Conservation (phyloP, 169 alveolate species). For the Plasmodium gonderi region DNA sequence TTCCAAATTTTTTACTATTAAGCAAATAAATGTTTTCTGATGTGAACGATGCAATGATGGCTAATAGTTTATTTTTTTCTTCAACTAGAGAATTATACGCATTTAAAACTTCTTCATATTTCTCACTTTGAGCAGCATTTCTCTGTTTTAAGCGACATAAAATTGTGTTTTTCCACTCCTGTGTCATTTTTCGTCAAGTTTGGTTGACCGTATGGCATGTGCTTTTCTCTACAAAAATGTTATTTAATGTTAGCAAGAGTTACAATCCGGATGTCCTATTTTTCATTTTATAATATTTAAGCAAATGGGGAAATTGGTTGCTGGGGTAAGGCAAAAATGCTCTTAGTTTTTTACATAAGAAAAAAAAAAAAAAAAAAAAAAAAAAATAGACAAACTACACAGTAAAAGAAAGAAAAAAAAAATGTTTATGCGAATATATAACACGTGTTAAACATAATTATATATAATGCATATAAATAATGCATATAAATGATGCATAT, state of each 20-base stretch:
- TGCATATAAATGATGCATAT: too few relatives aligned
- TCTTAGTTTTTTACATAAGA: too few relatives aligned
- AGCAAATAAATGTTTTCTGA: constrained; percentile 36
- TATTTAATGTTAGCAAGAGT: too few relatives aligned
- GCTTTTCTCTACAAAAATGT: too few relatives aligned
- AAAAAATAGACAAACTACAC: too few relatives aligned
- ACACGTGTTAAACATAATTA: too few relatives aligned
- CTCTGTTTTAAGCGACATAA: constrained; percentile 30
- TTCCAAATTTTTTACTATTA: background rate
- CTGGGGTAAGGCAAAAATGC: too few relatives aligned
- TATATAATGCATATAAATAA: too few relatives aligned
- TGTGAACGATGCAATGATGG: constrained; percentile 53
- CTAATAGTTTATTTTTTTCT: constrained; percentile 59
- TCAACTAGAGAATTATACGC: constrained; percentile 63
- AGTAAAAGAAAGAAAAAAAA: too few relatives aligned
- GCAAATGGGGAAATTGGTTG: background rate
- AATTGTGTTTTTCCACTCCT: constrained; percentile 49
- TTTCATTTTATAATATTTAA: background rate
- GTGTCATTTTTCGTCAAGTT: constrained; percentile 19
- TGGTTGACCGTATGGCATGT: background rate
- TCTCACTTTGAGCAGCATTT: constrained; percentile 37
- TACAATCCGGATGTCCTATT: too few relatives aligned
- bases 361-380: too few relatives aligned
- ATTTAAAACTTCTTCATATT: constrained; percentile 9
- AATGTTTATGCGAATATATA: too few relatives aligned